Percentiles rank a stretch among this genome's conserved stretches.
phyloP scores from a whole-genome alignment of 257 asterid genomes.

The Fraxinus excelsior region DNA sequence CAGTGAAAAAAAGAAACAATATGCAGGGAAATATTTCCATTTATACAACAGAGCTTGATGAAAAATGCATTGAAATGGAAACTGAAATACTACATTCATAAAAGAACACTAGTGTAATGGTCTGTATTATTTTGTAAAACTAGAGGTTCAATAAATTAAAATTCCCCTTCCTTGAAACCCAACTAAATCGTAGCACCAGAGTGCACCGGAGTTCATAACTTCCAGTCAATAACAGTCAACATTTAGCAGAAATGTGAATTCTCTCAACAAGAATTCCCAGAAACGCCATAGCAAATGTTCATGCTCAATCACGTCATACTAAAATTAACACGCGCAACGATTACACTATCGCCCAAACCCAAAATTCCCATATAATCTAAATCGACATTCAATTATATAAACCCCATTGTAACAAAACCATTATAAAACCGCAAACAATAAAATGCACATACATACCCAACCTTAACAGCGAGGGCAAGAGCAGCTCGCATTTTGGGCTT shows the following conservation, averaged over 20 bases:
- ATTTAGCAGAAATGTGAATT: neutral
- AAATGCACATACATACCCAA: constrained; percentile 63
- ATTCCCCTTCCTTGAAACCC: neutral
- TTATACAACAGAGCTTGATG: neutral
- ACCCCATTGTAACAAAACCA: neutral
- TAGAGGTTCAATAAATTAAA: neutral
- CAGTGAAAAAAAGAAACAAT: neutral
- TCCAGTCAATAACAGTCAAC: neutral
- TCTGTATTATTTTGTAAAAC: neutral
- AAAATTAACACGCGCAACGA: neutral
- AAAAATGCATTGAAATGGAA: neutral
- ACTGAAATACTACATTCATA: neutral
- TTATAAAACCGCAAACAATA: neutral
- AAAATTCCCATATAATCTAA: neutral
- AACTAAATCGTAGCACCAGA: neutral
- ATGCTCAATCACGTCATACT: neutral
- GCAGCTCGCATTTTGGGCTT: constrained; percentile 98
- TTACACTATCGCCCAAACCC: neutral
- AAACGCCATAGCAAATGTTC: neutral
- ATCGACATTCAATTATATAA: neutral
- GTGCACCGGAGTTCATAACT: neutral
- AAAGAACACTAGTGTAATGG: neutral
- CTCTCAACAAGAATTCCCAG: neutral
- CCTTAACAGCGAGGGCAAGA: constrained; percentile 83
- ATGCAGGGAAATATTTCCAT: neutral